Evolutionary conservation across 2,329 filamentous ascomycete species (phyloP), one percentile per base, ranked within the genome.

Genomic region (Neobulgaria alba): DNA sequence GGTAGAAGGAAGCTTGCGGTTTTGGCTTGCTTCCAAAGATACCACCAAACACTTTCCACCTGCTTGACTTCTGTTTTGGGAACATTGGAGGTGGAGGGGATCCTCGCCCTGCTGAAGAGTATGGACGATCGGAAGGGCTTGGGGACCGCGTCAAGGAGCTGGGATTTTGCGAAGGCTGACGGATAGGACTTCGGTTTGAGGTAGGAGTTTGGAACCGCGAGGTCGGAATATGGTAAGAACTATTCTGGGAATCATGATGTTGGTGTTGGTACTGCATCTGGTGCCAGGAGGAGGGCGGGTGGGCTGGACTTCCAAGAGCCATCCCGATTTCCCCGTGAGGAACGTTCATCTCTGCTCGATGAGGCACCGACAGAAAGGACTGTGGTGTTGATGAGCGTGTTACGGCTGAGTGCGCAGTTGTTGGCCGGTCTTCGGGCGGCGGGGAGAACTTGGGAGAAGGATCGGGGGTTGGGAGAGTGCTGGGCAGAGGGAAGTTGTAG

Each of bases 271-370:
- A 68, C 64, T 17, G n/a, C n/a, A n/a, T n/a, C n/a, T n/a, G n/a
- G 23, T 26, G 7, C 23, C 23, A 26, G 7, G 23, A 7, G 23
- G 23, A 7, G 23, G 23, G 23, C 7, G 23, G 23, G 12, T 26
- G 23, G 23, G 23, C 23, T 12, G 83, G 83, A 54, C 82, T 87
- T 21, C 82, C 83, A 41, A 87, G 63, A 1, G 83, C 83, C 70
- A 88, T 79, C 8, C 84, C 84, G 46, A 88, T 87, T 51, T 50
- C 48, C 23, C 38, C 40, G 5, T 42, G 41, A 29, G 38, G 35
- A 16, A 46, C 45, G n/a, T 46, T 38, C 47, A 51, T 51, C n/a
- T n/a, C n/a, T n/a, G n/a, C n/a, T n/a, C n/a, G n/a, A n/a, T n/a
- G n/a, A n/a, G n/a, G n/a, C n/a, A n/a, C n/a, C n/a, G n/a, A n/a